Conservation (phyloP, 2,329 filamentous ascomycete species). For the Xylaria sp. region DNA sequence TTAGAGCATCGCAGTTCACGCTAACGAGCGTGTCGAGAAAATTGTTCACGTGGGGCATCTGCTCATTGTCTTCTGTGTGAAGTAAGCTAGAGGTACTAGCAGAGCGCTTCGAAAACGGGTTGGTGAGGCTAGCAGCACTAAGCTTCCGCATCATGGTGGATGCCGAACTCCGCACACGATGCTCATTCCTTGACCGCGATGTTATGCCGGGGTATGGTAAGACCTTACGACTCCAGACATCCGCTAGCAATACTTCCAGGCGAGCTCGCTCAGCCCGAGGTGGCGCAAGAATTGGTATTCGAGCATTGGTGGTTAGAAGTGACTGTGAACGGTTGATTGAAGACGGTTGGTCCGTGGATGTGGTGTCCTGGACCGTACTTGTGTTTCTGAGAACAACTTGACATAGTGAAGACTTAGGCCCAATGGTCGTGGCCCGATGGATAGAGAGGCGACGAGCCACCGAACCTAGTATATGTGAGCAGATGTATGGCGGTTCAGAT, state of each 20-base stretch:
- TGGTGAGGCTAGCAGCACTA: conserved; percentile 82
- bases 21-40: conserved; percentile 41
- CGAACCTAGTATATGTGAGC: conserved; percentile 57
- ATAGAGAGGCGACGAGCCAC: conserved; percentile 77
- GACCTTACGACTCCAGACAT: conserved; percentile 85
- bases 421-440: conserved; percentile 79
- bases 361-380: conserved; percentile 68
- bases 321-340: conserved; percentile 83
- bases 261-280: conserved; percentile 79
- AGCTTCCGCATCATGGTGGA: conserved; percentile 89
- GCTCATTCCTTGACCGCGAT: conserved; percentile 70
- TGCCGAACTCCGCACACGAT: conserved; percentile 79
- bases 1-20: conserved; percentile 39
- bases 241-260: conserved; percentile 76
- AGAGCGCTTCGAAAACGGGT: conserved; percentile 78
- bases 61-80: conserved; percentile 47
- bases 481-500: not conserved
- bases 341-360: conserved; percentile 55
- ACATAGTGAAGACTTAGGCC: conserved; percentile 72
- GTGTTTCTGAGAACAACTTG: conserved; percentile 92
- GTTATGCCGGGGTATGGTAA: conserved; percentile 87
- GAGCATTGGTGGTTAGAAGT: conserved; percentile 72
- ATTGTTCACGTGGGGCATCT: conserved; percentile 36
- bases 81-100: conserved; percentile 60
- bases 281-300: conserved; percentile 76